Conservation (phyloP, 192 early-diverging fungal species). For the Geosiphon pyriformis region DNA sequence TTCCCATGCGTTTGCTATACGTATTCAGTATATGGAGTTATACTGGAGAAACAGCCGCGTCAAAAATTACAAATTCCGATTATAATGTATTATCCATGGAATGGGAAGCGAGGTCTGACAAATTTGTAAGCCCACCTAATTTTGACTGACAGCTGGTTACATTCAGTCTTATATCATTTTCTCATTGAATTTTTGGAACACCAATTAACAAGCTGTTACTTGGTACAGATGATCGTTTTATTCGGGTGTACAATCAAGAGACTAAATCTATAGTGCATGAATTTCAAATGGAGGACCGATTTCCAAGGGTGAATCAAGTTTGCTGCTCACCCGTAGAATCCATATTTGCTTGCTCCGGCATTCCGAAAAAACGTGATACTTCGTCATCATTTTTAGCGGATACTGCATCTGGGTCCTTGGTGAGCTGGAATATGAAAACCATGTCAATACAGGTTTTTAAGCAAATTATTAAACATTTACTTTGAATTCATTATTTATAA, state of each 20-base stretch:
- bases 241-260: slow-evolving; percentile 53
- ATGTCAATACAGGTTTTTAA: slow-evolving; percentile 42
- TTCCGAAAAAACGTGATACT: slow-evolving; percentile 14
- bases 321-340: slow-evolving; percentile 51
- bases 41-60: slow-evolving; percentile 29
- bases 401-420: slow-evolving; percentile 35
- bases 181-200: no score
- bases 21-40: slow-evolving; percentile 38
- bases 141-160: no score
- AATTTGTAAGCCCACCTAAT: slow-evolving; percentile 35
- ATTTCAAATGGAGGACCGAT: slow-evolving; percentile 43
- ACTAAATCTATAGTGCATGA: slow-evolving; percentile 51
- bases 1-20: not conserved
- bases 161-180: no score
- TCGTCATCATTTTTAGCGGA: not conserved
- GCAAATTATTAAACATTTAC: not conserved
- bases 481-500: not conserved
- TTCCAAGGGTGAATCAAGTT: slow-evolving; percentile 44
- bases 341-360: slow-evolving; percentile 46
- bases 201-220: slow-evolving; percentile 45
- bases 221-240: slow-evolving; percentile 43
- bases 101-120: slow-evolving; percentile 45
- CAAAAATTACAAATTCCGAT: slow-evolving; percentile 32
- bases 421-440: slow-evolving; percentile 53
- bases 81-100: slow-evolving; percentile 37